Base-by-base conservation (phyloP, 2,329 filamentous ascomycete species). In the Acephala macrosclerotiorum region DNA sequence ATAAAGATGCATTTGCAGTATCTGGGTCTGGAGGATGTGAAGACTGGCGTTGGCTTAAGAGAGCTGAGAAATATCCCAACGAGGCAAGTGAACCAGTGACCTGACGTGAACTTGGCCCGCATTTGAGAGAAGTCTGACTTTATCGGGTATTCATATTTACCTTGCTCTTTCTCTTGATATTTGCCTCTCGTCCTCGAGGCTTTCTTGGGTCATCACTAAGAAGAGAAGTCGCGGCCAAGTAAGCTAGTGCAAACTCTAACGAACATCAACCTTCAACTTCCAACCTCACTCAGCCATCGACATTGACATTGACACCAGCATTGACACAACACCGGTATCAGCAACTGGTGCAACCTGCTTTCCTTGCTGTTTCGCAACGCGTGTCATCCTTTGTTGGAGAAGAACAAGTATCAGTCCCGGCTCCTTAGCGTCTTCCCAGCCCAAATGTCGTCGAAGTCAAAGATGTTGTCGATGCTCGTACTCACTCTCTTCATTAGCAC, bases 1-100 rank as follows among this genome's bases (percentile, higher is more conserved):
- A 67, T 63, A 62, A 58, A 38, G 60, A 26, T 53, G 38, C 40
- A 63, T 59, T 62, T 53, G 49, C 49, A 18, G 25, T 29, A 18
- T 18, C n/a, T 18, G 26, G 18, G 26, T 26, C 49, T 29, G 3
- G n/a, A 53, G 49, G n/a, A 33, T 53, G 26, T 29, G 49, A 33
- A 18, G 4, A 18, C 8, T 9, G 22, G 12, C 5, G 7, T 11
- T 49, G 7, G n/a, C 9, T 9, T 49, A n/a, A 25, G 2, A 49
- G n/a, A 49, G 45, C n/a, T n/a, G n/a, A n/a, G n/a, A n/a, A n/a
- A n/a, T 8, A 49, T 25, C 7, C 20, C n/a, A 22, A 12, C 45
- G 12, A 22, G n/a, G 45, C n/a, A 49, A 49, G n/a, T 49, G 6
- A 11, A 22, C 2, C 22, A 11, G 14, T 7, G 42, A n/a, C 5